Base-by-base conservation (phyloP, 2,329 filamentous ascomycete species). In the Colletotrichum lentis region DNA sequence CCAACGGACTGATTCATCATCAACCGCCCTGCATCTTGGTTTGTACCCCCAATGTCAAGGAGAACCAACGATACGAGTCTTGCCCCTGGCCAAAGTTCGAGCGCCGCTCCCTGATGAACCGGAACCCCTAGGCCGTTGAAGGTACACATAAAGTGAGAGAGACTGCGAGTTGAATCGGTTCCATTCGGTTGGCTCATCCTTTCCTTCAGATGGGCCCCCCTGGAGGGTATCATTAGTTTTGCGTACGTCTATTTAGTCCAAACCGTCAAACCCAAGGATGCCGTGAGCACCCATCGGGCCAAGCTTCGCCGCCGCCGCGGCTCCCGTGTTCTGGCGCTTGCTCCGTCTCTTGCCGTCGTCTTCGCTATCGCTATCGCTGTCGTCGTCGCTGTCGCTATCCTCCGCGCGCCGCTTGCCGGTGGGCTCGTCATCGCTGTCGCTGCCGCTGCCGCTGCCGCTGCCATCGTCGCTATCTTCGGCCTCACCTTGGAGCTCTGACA, bases 401-500 rank as follows among this genome's bases (percentile, higher is more conserved):
- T 83, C 77, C 6, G 80, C 81, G 0, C 79, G 81, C 27, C 84
- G 82, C 57, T 86, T 86, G 8, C 81, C 82, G 6, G 75, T 75
- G 44, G 77, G 77, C 76, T 82, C 74, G 71, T 82, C 75, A 73
- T 82, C 83, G 1, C 83, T 81, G 11, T 79, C 77, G 3, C 76
- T 73, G 4, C 14, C 50, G 27, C 18, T 14, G 3, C 77, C 77
- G 1, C 79, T 79, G 5, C 81, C 80, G 11, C 82, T 81, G 14
- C 84, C 82, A 0, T 79, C 79, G 0, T 83, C 82, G 0, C 79
- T 80, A 0, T 80, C 84, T 1, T 83, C 84, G 0, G 86, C 85
- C 0, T 83, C 84, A 2, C 81, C 82, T 24, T 85, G 83, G 3
- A 84, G 77, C 65, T 82, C 83, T n/a, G 86, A 82, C 69, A 90